Base-by-base conservation (phyloP, 2,329 filamentous ascomycete genomes). In the Plectosphaerella sp. region DNA sequence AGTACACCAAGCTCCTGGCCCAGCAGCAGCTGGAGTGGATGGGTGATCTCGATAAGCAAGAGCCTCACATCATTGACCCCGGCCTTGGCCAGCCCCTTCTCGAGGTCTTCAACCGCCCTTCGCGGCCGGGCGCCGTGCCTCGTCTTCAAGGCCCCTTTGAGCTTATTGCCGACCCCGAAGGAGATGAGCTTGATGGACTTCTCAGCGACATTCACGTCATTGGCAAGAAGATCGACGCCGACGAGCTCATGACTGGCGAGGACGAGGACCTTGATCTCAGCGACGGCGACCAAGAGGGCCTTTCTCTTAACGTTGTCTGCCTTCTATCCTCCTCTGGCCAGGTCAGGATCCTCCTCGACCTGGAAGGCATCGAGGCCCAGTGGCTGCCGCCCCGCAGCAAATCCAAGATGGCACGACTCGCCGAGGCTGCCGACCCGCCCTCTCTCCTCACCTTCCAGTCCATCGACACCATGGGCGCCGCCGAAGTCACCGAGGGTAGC, bases 1-100 rank as follows among this genome's bases (percentile, higher is more conserved):
- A 77, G 20, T 71, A 74, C 24, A 75, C 75, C 36, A 84, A 78
- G 62, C 69, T 82, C 4, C 68, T 87, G 35, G 79, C 79, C 1
- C 82, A 85, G 61, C 83, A 87, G 60, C 83, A 87, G 60, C 70
- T 86, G 7, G 78, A 83, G 50, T 87, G 83, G 83, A 86, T 87
- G 80, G 77, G 81, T 2, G 83, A 86, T 52, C 66, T 87, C 48
- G 83, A 87, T 61, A 75, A 73, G 5, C 83, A 87, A 63, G 83
- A 86, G 52, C 82, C 83, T 0, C 72, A 73, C 16, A 59, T 80
- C n/a, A 60, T 82, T 4, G 80, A 85, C 14, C 71, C 72, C 0
- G 60, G 69, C 9, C 64, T 72, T 3, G 76, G 74, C 22, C 79
- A 84, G 37, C 71, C 74, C 5, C 65, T 73, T 0, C 66, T 73